phyloP scores from a whole-genome alignment of 768 basidiomycete genomes.

The Artomyces pyxidatus region DNA sequence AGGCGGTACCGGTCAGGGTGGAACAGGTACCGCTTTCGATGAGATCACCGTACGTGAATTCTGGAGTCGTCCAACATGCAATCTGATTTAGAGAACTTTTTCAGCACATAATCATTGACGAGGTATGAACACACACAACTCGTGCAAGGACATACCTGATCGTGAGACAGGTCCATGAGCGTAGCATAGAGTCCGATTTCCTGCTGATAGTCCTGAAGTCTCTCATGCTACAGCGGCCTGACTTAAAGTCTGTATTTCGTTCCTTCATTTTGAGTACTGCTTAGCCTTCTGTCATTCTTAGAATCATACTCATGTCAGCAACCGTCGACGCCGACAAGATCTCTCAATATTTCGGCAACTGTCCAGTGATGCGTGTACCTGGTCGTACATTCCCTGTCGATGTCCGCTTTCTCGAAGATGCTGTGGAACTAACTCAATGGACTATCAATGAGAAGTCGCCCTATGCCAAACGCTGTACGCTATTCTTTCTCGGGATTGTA shows the following conservation, averaged over 20 bases:
- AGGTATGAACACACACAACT: slow-evolving; percentile 37
- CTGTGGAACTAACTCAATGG: slow-evolving; percentile 76
- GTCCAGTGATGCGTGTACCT: slow-evolving; percentile 80
- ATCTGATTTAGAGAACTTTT: neutral
- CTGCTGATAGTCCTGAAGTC: slow-evolving; percentile 89
- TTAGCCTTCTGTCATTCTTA: slow-evolving; percentile 21
- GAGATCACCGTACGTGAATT: slow-evolving; percentile 73
- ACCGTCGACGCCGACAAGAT: slow-evolving; percentile 91
- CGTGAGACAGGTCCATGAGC: slow-evolving; percentile 72
- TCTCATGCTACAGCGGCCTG: slow-evolving; percentile 61
- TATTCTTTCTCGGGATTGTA: neutral
- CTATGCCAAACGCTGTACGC: slow-evolving; percentile 66
- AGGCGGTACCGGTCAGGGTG: slow-evolving; percentile 59
- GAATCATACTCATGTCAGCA: slow-evolving; percentile 94
- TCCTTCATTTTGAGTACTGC: neutral
- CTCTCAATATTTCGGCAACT: slow-evolving; percentile 79
- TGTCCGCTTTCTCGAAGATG: slow-evolving; percentile 82
- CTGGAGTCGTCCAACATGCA: neutral
- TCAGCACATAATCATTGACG: slow-evolving; percentile 93
- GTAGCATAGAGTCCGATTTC: slow-evolving; percentile 96
- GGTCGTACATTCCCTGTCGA: slow-evolving; percentile 94
- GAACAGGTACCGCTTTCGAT: slow-evolving; percentile 77
- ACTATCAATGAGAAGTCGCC: slow-evolving; percentile 70
- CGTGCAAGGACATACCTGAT: too few species aligned
- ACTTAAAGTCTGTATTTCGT: slow-evolving; percentile 62